Evolutionary conservation across 768 basidiomycete species (phyloP), one percentile per base, ranked within the genome.

Genomic region (Boletus coccyginus): DNA sequence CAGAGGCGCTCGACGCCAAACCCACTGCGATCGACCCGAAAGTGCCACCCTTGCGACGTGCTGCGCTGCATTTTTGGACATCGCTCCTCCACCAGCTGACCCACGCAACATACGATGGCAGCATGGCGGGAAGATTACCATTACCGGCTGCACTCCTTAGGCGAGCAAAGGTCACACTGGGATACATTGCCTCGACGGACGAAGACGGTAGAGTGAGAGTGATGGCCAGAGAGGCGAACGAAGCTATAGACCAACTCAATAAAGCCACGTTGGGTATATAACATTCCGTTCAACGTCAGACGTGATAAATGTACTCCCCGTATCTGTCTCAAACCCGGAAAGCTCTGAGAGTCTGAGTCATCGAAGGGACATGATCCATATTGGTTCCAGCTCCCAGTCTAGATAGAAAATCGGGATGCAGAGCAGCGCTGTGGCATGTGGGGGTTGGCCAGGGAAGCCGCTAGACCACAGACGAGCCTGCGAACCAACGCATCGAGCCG

Each of bases 311-410:
- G 68, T 71, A 39, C 55, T 77, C 90, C 89, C 81, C 92, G 92
- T 93, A 95, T 94, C 93, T 95, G 92, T 95, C 92, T 83, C 86
- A 88, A 77, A 77, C 75, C 77, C 75, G 74, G 84, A 75, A 60
- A 66, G 75, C 81, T 90, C 67, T 56, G 72, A 74, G 77, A 75
- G 82, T 75, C 84, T 85, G 85, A 89, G 92, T 93, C 93, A 94
- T 88, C 84, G 74, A 60, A 78, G 87, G 80, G 90, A 85, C 76
- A 55, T 39, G 59, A 61, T 82, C 54, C 43, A 72, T 88, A 29
- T 89, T 63, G 88, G 86, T 87, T 80, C 70, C 29, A 38, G 43
- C 17, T 39, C 58, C 73, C 45, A 21, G 58, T 40, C 21, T 17
- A 19, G 41, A 40, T 27, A 27, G 27, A 17, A 39, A 36, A 16